phyloP scores from a whole-genome alignment of 768 basidiomycete species.

The Gloeostereum incarnatum region DNA sequence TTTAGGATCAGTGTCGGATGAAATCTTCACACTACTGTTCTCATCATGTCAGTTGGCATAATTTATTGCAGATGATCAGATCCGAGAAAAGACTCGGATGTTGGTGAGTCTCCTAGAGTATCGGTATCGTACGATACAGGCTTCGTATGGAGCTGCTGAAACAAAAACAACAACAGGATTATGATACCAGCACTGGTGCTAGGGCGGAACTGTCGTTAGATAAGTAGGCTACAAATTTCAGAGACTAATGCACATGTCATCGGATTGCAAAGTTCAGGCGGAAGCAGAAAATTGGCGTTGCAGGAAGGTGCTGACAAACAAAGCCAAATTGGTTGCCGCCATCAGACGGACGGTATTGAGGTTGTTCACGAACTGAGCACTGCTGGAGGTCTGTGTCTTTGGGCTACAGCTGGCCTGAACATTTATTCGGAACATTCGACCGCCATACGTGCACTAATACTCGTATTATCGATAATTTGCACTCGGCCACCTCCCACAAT shows the following conservation, averaged over 20 bases:
- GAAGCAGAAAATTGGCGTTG: not conserved
- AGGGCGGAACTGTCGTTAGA: not conserved
- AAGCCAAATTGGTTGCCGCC: not conserved
- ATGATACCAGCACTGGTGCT: not conserved
- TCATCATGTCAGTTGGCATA: too few relatives aligned
- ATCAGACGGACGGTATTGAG: not conserved
- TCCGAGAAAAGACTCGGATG: too few relatives aligned
- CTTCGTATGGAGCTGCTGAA: not conserved
- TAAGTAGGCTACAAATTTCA: not conserved
- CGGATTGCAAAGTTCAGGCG: not conserved
- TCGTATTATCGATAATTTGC: constrained; percentile 1
- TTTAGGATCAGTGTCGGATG: too few relatives aligned
- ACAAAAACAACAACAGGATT: not conserved
- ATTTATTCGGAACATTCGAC: constrained; percentile 1
- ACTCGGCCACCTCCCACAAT: constrained; percentile 7
- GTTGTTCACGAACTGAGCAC: not conserved
- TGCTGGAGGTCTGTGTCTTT: not conserved
- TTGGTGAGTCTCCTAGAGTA: too few relatives aligned
- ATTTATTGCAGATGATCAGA: too few relatives aligned
- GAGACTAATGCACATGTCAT: not conserved
- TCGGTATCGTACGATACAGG: not conserved
- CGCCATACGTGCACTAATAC: not conserved
- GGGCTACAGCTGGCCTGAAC: not conserved
- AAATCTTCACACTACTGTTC: too few relatives aligned
- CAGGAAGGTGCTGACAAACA: not conserved